Conservation (phyloP, 257 asterid species). For the Mentha longifolia region DNA sequence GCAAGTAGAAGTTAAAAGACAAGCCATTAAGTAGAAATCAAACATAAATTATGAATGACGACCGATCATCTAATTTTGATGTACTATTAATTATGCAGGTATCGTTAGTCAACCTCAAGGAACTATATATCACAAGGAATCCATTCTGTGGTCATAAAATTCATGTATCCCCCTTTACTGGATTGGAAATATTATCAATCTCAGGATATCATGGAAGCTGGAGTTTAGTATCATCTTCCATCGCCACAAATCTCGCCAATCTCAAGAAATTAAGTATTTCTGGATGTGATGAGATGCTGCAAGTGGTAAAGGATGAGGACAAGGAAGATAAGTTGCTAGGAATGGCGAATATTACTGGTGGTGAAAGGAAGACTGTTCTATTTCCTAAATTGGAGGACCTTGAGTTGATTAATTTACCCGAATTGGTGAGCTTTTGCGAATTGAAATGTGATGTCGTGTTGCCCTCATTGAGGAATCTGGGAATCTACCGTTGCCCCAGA, state of each 20-base stretch:
- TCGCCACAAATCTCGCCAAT: background rate
- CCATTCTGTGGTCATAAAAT: background rate
- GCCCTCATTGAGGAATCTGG: background rate
- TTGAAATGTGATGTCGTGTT: background rate
- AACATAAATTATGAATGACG: too few species aligned
- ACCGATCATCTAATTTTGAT: too few species aligned
- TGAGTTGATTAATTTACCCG: background rate
- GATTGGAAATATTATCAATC: background rate
- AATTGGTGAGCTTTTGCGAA: background rate
- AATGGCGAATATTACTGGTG: background rate
- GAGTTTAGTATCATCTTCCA: background rate
- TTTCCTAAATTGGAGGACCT: background rate
- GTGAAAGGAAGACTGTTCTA: background rate
- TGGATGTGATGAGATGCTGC: background rate
- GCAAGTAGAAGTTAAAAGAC: too few species aligned
- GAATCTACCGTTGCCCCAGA: background rate
- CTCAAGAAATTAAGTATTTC: background rate
- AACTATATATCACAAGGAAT: background rate
- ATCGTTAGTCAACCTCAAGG: background rate
- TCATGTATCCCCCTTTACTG: background rate
- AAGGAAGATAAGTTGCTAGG: background rate
- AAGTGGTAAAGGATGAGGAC: too few species aligned
- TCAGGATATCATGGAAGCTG: background rate
- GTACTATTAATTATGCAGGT: too few species aligned
- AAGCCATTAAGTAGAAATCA: too few species aligned